These are phyloP conservation scores for Pichia heedii DNA, from an alignment of 805 yeast genomes.

Conservation along the genomic window DNA sequence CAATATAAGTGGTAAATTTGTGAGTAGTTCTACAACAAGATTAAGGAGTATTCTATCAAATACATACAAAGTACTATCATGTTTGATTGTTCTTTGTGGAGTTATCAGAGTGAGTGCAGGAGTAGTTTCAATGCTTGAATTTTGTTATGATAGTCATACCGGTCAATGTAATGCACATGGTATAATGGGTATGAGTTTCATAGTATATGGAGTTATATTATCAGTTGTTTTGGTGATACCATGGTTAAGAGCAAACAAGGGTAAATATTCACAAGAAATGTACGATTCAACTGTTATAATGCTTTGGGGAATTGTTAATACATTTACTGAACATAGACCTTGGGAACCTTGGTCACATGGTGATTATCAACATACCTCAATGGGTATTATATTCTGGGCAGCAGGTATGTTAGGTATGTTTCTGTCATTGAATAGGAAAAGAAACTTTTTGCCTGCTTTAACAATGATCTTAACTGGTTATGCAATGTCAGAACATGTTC, in stretches of 20 bases:
- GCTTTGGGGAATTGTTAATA: slow-evolving; percentile 86
- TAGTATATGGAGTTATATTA: slow-evolving; percentile 68
- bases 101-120: slow-evolving; percentile 79
- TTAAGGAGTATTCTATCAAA: slow-evolving; percentile 31
- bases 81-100: slow-evolving; percentile 45
- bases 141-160: slow-evolving; percentile 72
- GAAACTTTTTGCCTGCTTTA: slow-evolving; percentile 74
- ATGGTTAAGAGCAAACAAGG: slow-evolving; percentile 52
- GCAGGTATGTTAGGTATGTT: slow-evolving; percentile 84
- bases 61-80: slow-evolving; percentile 38
- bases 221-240: slow-evolving; percentile 61
- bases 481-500: slow-evolving; percentile 89
- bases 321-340: slow-evolving; percentile 86
- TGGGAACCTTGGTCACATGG: slow-evolving; percentile 95
- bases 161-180: slow-evolving; percentile 98
- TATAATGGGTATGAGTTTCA: slow-evolving; percentile 88
- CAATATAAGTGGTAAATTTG: slow-evolving; percentile 3
- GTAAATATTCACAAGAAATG: slow-evolving; percentile 66
- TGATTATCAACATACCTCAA: slow-evolving; percentile 89
- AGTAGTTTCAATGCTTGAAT: slow-evolving; percentile 76
- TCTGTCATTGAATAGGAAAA: slow-evolving; percentile 55
- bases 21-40: slow-evolving; percentile 12
- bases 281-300: slow-evolving; percentile 77
- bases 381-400: slow-evolving; percentile 97
- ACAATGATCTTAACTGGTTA: slow-evolving; percentile 84